phyloP scores from a whole-genome alignment of 768 basidiomycete genomes.

The Sarcodon sp. region DNA sequence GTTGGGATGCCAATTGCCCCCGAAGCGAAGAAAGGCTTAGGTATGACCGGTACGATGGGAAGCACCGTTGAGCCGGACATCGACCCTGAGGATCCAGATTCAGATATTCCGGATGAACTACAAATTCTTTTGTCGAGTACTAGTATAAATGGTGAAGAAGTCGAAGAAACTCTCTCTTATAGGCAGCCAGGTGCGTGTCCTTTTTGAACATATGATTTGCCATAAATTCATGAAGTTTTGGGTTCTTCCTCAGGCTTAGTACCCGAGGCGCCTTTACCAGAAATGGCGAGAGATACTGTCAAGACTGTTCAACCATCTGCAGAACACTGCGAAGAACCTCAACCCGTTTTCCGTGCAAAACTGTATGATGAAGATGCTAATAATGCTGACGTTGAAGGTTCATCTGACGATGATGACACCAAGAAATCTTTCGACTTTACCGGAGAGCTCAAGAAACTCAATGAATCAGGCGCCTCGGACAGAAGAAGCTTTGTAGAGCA shows the following conservation, averaged over 20 bases:
- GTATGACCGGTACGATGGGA: slow-evolving; percentile 58
- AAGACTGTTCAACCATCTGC: no score
- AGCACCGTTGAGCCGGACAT: slow-evolving; percentile 32
- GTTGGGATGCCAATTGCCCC: slow-evolving; percentile 27
- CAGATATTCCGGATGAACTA: slow-evolving; percentile 74
- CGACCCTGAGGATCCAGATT: slow-evolving; percentile 53
- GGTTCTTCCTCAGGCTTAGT: slow-evolving; percentile 29
- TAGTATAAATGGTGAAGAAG: slow-evolving; percentile 11
- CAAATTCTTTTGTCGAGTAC: slow-evolving; percentile 42
- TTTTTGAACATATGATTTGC: slow-evolving; percentile 6
- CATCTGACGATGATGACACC: slow-evolving; percentile 51
- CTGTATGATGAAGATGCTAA: slow-evolving; percentile 31
- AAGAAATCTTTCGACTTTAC: slow-evolving; percentile 82
- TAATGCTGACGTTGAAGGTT: slow-evolving; percentile 20
- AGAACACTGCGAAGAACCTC: slow-evolving; percentile 6
- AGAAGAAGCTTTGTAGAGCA: slow-evolving; percentile 70
- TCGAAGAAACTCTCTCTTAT: slow-evolving; percentile 10
- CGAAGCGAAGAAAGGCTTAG: slow-evolving; percentile 42
- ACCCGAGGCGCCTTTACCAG: slow-evolving; percentile 26
- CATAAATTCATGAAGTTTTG: slow-evolving; percentile 8
- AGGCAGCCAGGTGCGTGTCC: slow-evolving; percentile 17
- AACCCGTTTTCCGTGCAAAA: slow-evolving; percentile 29
- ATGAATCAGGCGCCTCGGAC: slow-evolving; percentile 58
- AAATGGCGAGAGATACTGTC: slow-evolving; percentile 4
- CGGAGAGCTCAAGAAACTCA: slow-evolving; percentile 56